Conservation (phyloP, 2,329 filamentous ascomycete genomes). For the Westerdykella aurantiaca region DNA sequence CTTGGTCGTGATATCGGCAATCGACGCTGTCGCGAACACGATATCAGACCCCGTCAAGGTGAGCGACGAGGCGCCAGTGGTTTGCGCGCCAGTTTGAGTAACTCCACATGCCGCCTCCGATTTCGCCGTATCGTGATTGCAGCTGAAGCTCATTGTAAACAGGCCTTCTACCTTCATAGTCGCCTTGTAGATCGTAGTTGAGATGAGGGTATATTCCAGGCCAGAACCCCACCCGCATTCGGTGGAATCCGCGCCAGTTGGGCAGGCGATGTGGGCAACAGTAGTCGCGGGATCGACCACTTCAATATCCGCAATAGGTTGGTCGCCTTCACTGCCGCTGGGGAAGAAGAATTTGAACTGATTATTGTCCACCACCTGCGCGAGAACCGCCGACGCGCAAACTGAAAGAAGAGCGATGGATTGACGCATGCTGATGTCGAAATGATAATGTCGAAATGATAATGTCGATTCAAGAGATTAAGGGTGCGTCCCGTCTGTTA, state of each 20-base stretch:
- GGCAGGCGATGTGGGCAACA: conserved; percentile 18
- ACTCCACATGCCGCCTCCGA: conserved; percentile 23
- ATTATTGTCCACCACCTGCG: conserved; percentile 7
- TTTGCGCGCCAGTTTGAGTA: conserved; percentile 8
- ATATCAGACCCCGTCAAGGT: conserved; percentile 15
- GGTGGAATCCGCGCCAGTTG: conserved; percentile 11
- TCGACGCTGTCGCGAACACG: conserved; percentile 16
- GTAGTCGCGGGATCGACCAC: conserved; percentile 18
- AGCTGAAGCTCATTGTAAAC: conserved; percentile 21
- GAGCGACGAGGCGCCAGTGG: conserved; percentile 9
- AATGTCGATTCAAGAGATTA: too few species aligned
- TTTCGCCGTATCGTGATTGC: conserved; percentile 18
- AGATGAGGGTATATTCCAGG: conserved; percentile 15
- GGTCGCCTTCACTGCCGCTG: conserved; percentile 13
- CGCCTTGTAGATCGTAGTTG: conserved; percentile 17
- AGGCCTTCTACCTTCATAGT: conserved; percentile 8
- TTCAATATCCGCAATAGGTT: conserved; percentile 21
- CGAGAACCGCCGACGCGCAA: conserved; percentile 14
- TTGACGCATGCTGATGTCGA: conserved; percentile 16
- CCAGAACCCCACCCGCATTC: conserved; percentile 26
- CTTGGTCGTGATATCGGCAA: conserved; percentile 11
- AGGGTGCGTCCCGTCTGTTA: too few species aligned
- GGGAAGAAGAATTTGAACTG: conserved; percentile 14
- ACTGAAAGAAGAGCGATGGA: conserved; percentile 15
- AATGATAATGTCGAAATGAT: too few species aligned